Evolutionary conservation across 345 rosid species (phyloP), one percentile per base, ranked within the genome.

Genomic region (Lumnitzera littorea): DNA sequence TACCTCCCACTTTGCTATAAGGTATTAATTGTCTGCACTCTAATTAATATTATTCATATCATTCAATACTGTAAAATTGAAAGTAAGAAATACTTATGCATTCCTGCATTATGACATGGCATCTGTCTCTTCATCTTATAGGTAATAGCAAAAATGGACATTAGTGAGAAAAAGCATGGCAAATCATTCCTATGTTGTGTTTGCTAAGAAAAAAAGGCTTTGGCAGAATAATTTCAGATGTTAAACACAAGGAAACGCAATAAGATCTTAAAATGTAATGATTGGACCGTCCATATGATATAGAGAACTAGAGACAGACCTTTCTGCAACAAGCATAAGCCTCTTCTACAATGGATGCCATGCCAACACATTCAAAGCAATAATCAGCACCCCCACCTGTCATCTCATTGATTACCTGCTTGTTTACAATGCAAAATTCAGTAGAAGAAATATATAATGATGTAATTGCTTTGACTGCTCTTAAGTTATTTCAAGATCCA

Each of bases 311-410:
- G 14, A 67, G n/a, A 31, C 29, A 51, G 63, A 86, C 96, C 89
- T 81, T 67, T 72, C 96, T 70, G 65, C 89, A 86, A 20, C 76
- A 78, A 62, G 84, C 82, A 68, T 76, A 84, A 55, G 94, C 91
- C 78, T 89, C 87, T 2, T 76, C 77, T 63, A 84, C 84, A 60
- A 86, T 43, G 49, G 80, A 75, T 58, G 83, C 63, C 59, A 62
- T 15, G 53, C 94, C 96, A 58, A 82, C 89, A 59, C 94, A 84
- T 60, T 89, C 96, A 51, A 89, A 86, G 76, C 94, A 86, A 62
- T 86, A 82, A 68, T 89, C 96, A 53, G 96, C 96, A 43, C 94
- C 91, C 15, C 86, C 91, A 57, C 56, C 70, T 12, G 94, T 89
- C 84, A 89, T 84, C 67, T 82, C 91, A n/a, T 53, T 74, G 65